A percentile compares a stretch with the other conserved stretches of the same genome.
Conservation (phyloP, 768 basidiomycete species). For the Multifurca ochricompacta region DNA sequence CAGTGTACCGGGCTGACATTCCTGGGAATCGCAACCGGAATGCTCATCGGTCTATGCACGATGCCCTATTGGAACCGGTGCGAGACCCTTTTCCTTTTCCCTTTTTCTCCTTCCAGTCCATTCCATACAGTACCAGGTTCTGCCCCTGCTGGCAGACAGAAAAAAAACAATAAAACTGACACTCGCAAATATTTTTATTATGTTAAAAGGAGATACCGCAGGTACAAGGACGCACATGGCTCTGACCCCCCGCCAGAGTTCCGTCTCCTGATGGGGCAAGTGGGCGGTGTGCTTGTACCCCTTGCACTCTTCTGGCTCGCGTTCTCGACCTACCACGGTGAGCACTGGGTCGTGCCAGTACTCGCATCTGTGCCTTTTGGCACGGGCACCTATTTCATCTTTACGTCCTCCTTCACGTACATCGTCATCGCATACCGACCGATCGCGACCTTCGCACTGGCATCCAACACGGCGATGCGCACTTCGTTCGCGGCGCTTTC, state of each 20-base stretch:
- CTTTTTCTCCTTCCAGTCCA: too few relatives aligned
- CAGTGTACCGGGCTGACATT: slow-evolving; percentile 44
- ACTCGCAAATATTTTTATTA: too few relatives aligned
- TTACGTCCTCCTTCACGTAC: slow-evolving; percentile 60
- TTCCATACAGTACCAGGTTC: too few relatives aligned
- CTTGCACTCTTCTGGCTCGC: slow-evolving; percentile 50
- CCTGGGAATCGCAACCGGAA: slow-evolving; percentile 44
- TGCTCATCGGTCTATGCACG: slow-evolving; percentile 32
- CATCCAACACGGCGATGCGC: slow-evolving; percentile 50
- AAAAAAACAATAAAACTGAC: not conserved
- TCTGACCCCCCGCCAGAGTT: slow-evolving; percentile 57
- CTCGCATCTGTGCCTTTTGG: slow-evolving; percentile 42
- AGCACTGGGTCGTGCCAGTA: slow-evolving; percentile 44
- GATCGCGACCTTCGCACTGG: slow-evolving; percentile 52
- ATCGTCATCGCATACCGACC: slow-evolving; percentile 45
- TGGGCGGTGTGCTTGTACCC: slow-evolving; percentile 60
- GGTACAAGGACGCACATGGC: slow-evolving; percentile 32
- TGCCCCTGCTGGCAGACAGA: too few relatives aligned
- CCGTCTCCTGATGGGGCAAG: slow-evolving; percentile 56
- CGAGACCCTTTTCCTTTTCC: not conserved
- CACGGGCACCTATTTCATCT: slow-evolving; percentile 53
- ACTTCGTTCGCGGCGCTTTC: slow-evolving; percentile 35
- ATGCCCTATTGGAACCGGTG: slow-evolving; percentile 42
- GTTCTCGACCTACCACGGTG: slow-evolving; percentile 41
- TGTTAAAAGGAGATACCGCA: slow-evolving; percentile 34